These are phyloP conservation scores for Rhodomyrtus psidioides DNA, from an alignment of 441 rosid genomes.

Conservation along the genomic window DNA sequence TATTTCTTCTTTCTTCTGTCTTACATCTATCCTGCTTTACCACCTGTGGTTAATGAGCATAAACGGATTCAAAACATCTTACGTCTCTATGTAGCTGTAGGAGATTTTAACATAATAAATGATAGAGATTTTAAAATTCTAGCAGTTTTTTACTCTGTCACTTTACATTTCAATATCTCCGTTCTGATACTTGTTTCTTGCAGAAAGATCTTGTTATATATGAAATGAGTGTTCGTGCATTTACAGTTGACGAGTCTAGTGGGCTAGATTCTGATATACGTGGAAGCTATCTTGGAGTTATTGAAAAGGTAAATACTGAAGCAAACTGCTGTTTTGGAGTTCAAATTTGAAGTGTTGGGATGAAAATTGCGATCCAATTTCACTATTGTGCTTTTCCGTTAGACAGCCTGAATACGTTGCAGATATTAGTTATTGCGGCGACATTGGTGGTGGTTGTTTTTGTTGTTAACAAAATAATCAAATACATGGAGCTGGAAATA, in stretches of 20 bases:
- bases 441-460: background rate
- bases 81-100: background rate
- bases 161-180: background rate
- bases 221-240: conserved; percentile 97
- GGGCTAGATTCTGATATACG: conserved; percentile 50
- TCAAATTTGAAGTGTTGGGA: background rate
- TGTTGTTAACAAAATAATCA: background rate
- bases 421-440: background rate
- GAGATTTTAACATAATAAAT: background rate
- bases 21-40: background rate
- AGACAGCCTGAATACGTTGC: background rate
- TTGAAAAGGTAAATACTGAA: conserved; percentile 60
- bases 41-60: background rate
- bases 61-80: background rate
- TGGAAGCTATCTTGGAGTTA: conserved; percentile 82
- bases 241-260: conserved; percentile 85
- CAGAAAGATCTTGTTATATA: conserved; percentile 93
- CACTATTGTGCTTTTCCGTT: background rate
- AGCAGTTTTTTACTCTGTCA: background rate
- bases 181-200: conserved; percentile 14
- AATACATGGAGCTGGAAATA: background rate
- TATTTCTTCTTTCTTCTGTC: background rate
- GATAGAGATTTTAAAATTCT: background rate
- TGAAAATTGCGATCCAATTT: background rate
- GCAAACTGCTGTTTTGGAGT: background rate